Conservation (phyloP, 1,284 basidiomycete genomes). For the Trichosporon faecale region DNA sequence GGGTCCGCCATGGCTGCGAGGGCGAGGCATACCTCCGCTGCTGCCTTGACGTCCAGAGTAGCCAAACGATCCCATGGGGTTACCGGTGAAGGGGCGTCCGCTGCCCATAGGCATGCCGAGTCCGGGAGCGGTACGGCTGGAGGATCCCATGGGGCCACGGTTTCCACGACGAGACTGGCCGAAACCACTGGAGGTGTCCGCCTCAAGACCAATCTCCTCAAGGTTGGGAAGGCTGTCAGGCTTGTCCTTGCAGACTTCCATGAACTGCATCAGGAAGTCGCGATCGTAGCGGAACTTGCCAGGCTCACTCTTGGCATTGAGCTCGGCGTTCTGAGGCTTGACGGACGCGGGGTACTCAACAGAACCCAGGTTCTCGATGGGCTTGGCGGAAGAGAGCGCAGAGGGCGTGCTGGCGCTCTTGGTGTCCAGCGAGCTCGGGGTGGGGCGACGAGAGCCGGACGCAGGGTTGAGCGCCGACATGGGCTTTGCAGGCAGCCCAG, state of each 20-base stretch:
- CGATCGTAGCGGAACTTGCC: conserved; percentile 98
- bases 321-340: conserved; percentile 75
- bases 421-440: conserved; percentile 67
- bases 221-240: conserved; percentile 84
- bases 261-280: conserved; percentile 96
- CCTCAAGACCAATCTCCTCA: conserved; percentile 86
- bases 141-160: conserved; percentile 41
- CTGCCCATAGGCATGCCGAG: conserved; percentile 56
- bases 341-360: conserved; percentile 82
- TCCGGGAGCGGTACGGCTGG: conserved; percentile 60
- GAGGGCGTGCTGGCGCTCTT: conserved; percentile 55
- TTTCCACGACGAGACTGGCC: conserved; percentile 35
- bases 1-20: conserved; percentile 64
- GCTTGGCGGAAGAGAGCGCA: conserved; percentile 68
- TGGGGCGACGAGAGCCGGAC: conserved; percentile 47
- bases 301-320: conserved; percentile 74
- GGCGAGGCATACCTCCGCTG: conserved; percentile 65
- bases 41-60: conserved; percentile 61
- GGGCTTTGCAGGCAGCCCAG: conserved; percentile 51
- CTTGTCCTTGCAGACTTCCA: conserved; percentile 91
- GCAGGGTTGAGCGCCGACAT: conserved; percentile 40
- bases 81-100: not conserved
- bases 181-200: conserved; percentile 56
- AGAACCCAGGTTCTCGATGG: conserved; percentile 76
- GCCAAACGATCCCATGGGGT: conserved; percentile 57